A percentile compares a stretch with the other conserved stretches of the same genome.
Evolutionary conservation across 1,284 basidiomycete genomes (phyloP).

Genomic region (Ceratobasidium sp.): DNA sequence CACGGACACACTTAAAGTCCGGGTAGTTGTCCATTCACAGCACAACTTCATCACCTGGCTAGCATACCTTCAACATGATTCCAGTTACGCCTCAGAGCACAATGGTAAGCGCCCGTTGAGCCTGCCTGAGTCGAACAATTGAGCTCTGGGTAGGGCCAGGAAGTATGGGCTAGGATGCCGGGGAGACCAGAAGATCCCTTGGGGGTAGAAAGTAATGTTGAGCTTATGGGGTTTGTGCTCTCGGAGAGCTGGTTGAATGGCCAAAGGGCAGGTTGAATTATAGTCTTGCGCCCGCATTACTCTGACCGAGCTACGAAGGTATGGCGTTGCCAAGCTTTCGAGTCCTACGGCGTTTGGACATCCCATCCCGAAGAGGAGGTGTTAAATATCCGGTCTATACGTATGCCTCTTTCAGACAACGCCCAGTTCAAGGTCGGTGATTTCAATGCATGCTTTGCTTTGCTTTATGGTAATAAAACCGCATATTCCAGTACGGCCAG

Average conservation of each 20-base stretch:
- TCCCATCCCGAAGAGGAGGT: constrained; percentile 39
- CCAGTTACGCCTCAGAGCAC: constrained; percentile 17
- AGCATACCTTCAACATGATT: constrained; percentile 25
- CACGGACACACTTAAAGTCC: constrained; percentile 5
- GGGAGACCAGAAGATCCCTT: constrained; percentile 18
- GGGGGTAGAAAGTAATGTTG: constrained; percentile 37
- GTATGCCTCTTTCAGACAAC: constrained; percentile 20
- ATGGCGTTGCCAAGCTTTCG: constrained; percentile 38
- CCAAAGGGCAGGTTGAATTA: constrained; percentile 6
- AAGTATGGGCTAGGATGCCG: constrained; percentile 43
- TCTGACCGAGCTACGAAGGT: constrained; percentile 1
- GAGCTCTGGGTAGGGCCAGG: constrained; percentile 12
- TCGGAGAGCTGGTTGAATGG: constrained; percentile 25
- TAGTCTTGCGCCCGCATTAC: not conserved
- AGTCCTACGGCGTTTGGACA: constrained; percentile 38
- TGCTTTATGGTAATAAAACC: no score
- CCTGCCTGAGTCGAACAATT: not conserved
- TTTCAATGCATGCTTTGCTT: not conserved
- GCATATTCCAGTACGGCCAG: constrained; percentile 27
- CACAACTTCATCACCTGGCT: not conserved
- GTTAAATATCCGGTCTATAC: constrained; percentile 25
- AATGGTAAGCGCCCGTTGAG: not conserved
- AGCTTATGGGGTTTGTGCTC: constrained; percentile 32
- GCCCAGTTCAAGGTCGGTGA: constrained; percentile 34
- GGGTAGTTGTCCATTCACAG: not conserved